A percentile compares a stretch with the other conserved stretches of the same genome.
These are phyloP conservation scores for Poa annua DNA, from an alignment of 176 grass and related monocot genomes.

Conservation along the genomic window DNA sequence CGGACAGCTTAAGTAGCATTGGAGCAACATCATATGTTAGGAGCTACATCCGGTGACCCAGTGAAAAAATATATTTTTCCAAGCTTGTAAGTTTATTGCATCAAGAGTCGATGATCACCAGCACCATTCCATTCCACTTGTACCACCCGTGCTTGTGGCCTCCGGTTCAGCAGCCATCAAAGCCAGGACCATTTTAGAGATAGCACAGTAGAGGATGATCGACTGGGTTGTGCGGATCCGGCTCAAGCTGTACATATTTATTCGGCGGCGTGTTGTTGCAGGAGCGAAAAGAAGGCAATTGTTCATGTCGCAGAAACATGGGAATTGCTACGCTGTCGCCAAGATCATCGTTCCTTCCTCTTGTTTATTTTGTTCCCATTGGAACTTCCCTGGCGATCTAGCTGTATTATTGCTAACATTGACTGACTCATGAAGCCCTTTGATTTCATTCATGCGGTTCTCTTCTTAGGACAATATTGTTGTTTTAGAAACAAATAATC, in stretches of 20 bases:
- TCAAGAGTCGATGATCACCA: conserved; percentile 32
- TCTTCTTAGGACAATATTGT: background rate
- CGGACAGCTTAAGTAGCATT: conserved; percentile 82
- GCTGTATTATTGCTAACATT: background rate
- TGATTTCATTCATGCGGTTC: background rate
- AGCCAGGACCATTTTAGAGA: conserved; percentile 47
- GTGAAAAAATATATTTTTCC: background rate
- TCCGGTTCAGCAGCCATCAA: conserved; percentile 34
- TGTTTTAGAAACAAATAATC: background rate
- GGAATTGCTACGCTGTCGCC: background rate
- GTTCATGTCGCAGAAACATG: background rate
- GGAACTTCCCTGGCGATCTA: background rate
- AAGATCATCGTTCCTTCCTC: conserved; percentile 11
- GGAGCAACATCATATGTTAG: conserved; percentile 86
- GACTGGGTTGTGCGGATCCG: conserved; percentile 6
- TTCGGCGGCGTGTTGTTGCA: background rate
- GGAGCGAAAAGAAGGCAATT: conserved; percentile 9
- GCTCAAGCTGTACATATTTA: conserved; percentile 54
- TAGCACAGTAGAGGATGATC: conserved; percentile 33
- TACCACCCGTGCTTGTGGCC: background rate
- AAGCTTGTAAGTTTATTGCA: conserved; percentile 32
- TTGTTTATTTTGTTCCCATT: conserved; percentile 25
- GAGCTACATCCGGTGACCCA: conserved; percentile 85
- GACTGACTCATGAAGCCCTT: conserved; percentile 15
- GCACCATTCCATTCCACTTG: conserved; percentile 24